Evolutionary conservation across 805 yeast genomes (phyloP), one percentile per base, ranked within the genome.

Genomic region (Starmerella roubikii): DNA sequence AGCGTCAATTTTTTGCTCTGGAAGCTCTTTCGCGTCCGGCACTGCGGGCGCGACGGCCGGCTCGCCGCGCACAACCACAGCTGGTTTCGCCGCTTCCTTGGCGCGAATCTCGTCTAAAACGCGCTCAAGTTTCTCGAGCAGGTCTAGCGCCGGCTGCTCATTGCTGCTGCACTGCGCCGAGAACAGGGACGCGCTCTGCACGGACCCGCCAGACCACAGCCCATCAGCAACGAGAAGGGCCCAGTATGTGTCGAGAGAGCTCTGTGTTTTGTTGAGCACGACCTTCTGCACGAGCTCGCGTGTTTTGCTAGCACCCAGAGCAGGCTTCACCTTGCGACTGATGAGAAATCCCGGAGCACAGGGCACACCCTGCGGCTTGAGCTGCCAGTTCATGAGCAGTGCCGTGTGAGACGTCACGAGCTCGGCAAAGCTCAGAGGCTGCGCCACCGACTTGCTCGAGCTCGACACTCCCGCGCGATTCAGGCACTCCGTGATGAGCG

Each of bases 341-440:
- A 46, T 29, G 3, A 31, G 31, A 2, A 16, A 21, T 13, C 29
- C 13, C 12, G 46, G 43, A 16, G 44, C 25, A 13, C 45, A 12
- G 1, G 52, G 50, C 10, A 47, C 37, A 6, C 50, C 50, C 17
- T 34, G 43, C 13, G 46, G 42, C 17, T 43, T 28, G 6, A 37
- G 28, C 35, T 48, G 48, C 52, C 52, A 48, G 4, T 25, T 30
- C 28, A 33, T 19, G 3, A 45, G 39, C 20, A 32, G 17, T 3
- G 30, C 4, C 3, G 42, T 20, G 6, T 9, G 6, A 7, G 31
- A 15, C 20, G 8, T 29, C 13, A 29, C 31, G 6, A 16, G 7
- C 20, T 29, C 20, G 9, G 31, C 6, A 4, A 29, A 17, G 20
- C 31, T 29, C 7, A 15, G 4, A 1, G 39, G 24, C 13, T 15